Conservation (phyloP, 2,329 filamentous ascomycete species). For the Verticillium tricorpus region DNA sequence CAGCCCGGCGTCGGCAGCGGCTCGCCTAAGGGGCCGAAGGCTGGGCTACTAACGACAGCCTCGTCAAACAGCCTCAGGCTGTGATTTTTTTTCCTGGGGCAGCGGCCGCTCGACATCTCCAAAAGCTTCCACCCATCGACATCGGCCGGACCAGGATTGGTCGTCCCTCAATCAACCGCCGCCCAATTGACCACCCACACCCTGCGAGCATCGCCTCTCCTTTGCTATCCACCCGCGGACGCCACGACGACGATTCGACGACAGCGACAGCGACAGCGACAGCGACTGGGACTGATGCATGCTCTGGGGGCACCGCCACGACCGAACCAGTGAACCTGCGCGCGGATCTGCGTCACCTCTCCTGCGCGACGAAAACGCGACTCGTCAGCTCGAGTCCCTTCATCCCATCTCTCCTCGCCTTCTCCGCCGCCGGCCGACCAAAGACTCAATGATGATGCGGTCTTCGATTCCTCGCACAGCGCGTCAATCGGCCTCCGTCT, state of each 20-base stretch:
- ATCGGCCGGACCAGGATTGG: background rate
- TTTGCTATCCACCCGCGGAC: background rate
- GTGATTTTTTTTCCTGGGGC: background rate
- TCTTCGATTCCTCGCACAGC: slow-evolving; percentile 16
- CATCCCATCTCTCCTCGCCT: slow-evolving; percentile 1
- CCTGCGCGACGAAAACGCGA: background rate
- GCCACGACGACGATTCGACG: background rate
- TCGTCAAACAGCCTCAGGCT: background rate
- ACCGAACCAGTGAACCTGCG: background rate
- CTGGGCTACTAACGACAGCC: background rate
- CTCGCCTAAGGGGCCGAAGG: background rate
- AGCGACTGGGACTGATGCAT: background rate
- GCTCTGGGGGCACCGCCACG: background rate
- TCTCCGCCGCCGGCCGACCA: background rate
- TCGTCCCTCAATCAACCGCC: background rate
- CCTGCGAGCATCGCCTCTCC: background rate
- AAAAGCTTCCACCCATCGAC: background rate
- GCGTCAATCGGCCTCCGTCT: slow-evolving; percentile 28
- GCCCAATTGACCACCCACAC: background rate
- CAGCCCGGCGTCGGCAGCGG: background rate
- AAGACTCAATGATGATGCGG: slow-evolving; percentile 28
- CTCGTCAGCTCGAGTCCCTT: slow-evolving; percentile 1
- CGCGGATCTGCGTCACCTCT: background rate
- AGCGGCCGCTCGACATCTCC: background rate
- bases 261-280: background rate